Evolutionary conservation across 1,139 yeast species (phyloP).

Genomic region (Suhomyces wounanorum): DNA sequence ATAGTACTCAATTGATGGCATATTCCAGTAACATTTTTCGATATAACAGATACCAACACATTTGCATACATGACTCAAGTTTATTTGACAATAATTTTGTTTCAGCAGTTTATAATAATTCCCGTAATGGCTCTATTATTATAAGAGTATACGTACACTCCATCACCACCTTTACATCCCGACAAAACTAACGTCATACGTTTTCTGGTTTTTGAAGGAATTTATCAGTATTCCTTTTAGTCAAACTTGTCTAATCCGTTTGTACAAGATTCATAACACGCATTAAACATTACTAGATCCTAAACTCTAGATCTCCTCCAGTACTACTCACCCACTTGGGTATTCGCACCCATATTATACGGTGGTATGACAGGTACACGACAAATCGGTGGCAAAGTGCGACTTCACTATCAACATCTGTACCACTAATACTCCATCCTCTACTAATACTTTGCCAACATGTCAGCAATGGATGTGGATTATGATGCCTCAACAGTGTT

Average conservation of each 20-base stretch:
- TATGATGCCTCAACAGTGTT: slow-evolving; percentile 62
- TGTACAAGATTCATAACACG: background rate
- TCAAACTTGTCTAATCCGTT: background rate
- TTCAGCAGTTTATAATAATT: too few species aligned
- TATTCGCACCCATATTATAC: background rate
- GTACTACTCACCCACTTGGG: background rate
- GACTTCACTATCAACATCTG: background rate
- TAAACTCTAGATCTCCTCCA: background rate
- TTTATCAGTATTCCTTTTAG: too few species aligned
- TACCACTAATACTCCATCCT: background rate
- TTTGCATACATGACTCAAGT: background rate
- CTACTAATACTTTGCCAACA: slow-evolving; percentile 5
- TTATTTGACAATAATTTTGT: too few species aligned
- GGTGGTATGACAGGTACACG: background rate
- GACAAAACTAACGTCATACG: too few species aligned
- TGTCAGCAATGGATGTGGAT: slow-evolving; percentile 40
- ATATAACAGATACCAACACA: too few species aligned
- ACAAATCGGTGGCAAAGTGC: background rate
- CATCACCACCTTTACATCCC: too few species aligned
- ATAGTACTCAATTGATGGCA: too few species aligned
- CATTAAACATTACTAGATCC: background rate
- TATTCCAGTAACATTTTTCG: too few species aligned
- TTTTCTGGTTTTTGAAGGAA: too few species aligned
- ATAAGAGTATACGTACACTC: too few species aligned
- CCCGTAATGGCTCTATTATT: background rate